A percentile compares a stretch with the other conserved stretches of the same genome.
Evolutionary conservation across 495 filamentous ascomycete species (phyloP).

Genomic region (Penicillium parvum): DNA sequence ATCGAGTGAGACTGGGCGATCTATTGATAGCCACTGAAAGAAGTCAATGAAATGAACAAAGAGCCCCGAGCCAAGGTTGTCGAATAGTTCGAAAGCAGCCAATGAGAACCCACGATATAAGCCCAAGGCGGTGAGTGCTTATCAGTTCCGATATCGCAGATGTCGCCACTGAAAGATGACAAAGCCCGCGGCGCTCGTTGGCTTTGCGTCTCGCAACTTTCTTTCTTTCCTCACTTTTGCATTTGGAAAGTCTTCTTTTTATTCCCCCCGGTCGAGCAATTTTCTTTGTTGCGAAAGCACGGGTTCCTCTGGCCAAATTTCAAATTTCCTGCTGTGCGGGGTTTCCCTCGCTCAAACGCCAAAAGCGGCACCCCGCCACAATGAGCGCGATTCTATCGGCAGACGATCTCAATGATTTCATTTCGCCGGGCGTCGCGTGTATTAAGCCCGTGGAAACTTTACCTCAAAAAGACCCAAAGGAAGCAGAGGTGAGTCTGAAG

Average conservation of each 20-base stretch:
- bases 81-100: conserved; percentile 6
- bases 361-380: conserved; percentile 27
- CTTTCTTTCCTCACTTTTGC: conserved; percentile 1
- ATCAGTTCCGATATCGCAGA: conserved; percentile 38
- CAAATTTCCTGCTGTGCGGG: neutral
- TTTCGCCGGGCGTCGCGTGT: conserved; percentile 92
- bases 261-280: neutral
- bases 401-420: conserved; percentile 98
- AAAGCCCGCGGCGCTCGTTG: conserved; percentile 27
- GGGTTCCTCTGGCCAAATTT: neutral
- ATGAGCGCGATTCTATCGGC: conserved; percentile 97
- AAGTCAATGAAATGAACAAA: neutral
- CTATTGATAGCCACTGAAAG: no score
- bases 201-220: conserved; percentile 3
- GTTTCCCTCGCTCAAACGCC: conserved; percentile 1
- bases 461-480: conserved; percentile 48
- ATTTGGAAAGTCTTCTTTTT: neutral
- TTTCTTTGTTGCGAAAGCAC: neutral
- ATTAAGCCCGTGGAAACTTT: conserved; percentile 96
- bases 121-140: conserved; percentile 30
- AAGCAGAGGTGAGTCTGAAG: conserved; percentile 30
- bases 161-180: conserved; percentile 42
- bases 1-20: neutral
- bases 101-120: conserved; percentile 4
- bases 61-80: neutral